A percentile compares a stretch with the other conserved stretches of the same genome.
Evolutionary conservation across 371 early-diverging fungal species (phyloP).

Genomic region (Vairimorpha apis): DNA sequence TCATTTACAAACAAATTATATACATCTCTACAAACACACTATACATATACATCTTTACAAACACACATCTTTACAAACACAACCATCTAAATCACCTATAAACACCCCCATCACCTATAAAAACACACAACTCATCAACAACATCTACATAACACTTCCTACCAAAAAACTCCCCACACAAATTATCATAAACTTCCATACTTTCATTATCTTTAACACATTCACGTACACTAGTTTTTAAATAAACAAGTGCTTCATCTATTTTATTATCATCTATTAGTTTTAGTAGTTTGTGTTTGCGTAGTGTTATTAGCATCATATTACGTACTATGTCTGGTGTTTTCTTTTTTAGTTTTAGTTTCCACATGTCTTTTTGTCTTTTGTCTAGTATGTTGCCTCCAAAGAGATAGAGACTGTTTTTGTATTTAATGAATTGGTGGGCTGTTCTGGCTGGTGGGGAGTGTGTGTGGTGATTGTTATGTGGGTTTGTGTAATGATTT

Average conservation of each 20-base stretch:
- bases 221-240: slow-evolving; percentile 14
- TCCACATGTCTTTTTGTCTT: slow-evolving; percentile 36
- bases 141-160: neutral
- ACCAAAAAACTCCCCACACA: slow-evolving; percentile 15
- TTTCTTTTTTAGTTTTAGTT: slow-evolving; percentile 9
- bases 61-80: no score
- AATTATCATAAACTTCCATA: slow-evolving; percentile 13
- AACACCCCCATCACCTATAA: no score
- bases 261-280: slow-evolving; percentile 6
- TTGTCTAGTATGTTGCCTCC: slow-evolving; percentile 35
- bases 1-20: no score
- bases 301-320: neutral
- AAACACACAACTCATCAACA: slow-evolving; percentile 18
- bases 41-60: no score
- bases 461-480: no score
- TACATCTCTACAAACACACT: no score
- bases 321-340: neutral
- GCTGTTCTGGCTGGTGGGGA: slow-evolving; percentile 23
- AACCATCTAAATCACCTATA: no score
- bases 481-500: no score
- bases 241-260: slow-evolving; percentile 17
- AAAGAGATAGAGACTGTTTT: slow-evolving; percentile 17
- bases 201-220: slow-evolving; percentile 16
- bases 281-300: slow-evolving; percentile 27
- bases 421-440: slow-evolving; percentile 24